Percentiles rank a stretch among this genome's conserved stretches.
phyloP scores from a whole-genome alignment of 2,329 filamentous ascomycete species.

The Hysterium pulicare region DNA sequence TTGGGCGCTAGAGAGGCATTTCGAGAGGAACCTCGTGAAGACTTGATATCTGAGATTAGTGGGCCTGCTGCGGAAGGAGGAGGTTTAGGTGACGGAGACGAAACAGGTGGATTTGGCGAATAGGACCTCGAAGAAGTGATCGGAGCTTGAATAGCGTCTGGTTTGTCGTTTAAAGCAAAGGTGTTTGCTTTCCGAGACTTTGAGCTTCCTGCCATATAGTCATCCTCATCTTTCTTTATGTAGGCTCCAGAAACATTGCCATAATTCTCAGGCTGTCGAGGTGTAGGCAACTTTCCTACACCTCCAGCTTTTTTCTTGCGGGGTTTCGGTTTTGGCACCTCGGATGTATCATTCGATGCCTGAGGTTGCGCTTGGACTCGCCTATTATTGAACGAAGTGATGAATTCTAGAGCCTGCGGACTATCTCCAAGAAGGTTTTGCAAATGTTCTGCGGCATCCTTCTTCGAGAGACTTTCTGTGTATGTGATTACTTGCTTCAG shows the following conservation, averaged over 20 bases:
- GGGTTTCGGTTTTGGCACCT: constrained; percentile 33
- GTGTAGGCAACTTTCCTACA: constrained; percentile 38
- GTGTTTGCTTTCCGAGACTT: constrained; percentile 43
- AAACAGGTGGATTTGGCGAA: constrained; percentile 43
- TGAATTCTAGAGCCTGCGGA: constrained; percentile 68
- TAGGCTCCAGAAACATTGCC: constrained; percentile 68
- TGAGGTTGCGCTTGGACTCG: constrained; percentile 35
- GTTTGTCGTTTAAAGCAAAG: constrained; percentile 51
- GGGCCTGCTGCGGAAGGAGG: constrained; percentile 71
- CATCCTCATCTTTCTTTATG: constrained; percentile 68
- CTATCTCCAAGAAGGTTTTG: constrained; percentile 85
- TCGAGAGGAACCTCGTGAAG: constrained; percentile 45
- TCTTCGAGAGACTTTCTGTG: constrained; percentile 69
- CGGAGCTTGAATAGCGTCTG: constrained; percentile 42
- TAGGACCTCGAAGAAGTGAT: constrained; percentile 24
- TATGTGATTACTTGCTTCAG: constrained; percentile 83
- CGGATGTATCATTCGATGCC: constrained; percentile 20
- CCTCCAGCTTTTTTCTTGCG: constrained; percentile 42
- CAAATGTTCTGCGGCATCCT: constrained; percentile 78
- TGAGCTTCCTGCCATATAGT: constrained; percentile 61
- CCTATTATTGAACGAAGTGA: constrained; percentile 70
- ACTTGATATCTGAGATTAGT: constrained; percentile 74
- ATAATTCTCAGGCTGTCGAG: constrained; percentile 53
- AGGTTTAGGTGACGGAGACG: constrained; percentile 47
- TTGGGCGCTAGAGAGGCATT: constrained; percentile 49